Percentiles rank a stretch among this genome's conserved stretches.
Evolutionary conservation across 1,284 basidiomycete species (phyloP).

Genomic region (Austroboletus niveus): DNA sequence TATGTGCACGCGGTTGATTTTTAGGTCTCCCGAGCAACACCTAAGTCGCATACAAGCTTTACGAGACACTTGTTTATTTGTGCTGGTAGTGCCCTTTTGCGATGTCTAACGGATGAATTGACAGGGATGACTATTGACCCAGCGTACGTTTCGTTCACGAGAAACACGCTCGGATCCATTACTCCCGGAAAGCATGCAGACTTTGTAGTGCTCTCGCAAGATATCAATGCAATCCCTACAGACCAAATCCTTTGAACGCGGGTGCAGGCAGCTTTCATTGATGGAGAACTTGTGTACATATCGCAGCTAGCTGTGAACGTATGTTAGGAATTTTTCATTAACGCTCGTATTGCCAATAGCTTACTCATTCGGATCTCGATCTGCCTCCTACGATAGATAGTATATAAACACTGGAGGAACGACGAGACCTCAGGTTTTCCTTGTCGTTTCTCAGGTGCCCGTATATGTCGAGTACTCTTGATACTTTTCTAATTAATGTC

Average conservation of each 20-base stretch:
- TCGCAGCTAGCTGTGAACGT: neutral
- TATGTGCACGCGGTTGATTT: neutral
- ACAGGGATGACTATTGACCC: slow-evolving; percentile 74
- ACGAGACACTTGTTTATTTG: slow-evolving; percentile 42
- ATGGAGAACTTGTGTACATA: slow-evolving; percentile 61
- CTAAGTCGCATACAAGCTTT: slow-evolving; percentile 73
- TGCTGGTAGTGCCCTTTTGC: slow-evolving; percentile 30
- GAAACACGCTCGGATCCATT: slow-evolving; percentile 69
- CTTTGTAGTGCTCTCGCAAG: slow-evolving; percentile 76
- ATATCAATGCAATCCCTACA: slow-evolving; percentile 72
- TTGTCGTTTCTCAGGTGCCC: no score
- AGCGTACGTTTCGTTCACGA: slow-evolving; percentile 85
- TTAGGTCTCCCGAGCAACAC: slow-evolving; percentile 79
- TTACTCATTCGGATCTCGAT: no score
- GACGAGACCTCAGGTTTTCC: no score
- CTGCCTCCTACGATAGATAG: no score
- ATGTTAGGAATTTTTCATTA: no score
- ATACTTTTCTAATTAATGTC: no score
- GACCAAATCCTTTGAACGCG: slow-evolving; percentile 66
- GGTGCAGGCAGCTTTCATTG: slow-evolving; percentile 76
- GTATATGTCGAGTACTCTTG: no score
- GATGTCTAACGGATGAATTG: slow-evolving; percentile 4
- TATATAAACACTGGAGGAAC: no score
- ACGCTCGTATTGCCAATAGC: no score
- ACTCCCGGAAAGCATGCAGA: slow-evolving; percentile 80